These are phyloP conservation scores for Penicillium sp. DNA, from an alignment of 2,329 filamentous ascomycete genomes.

Conservation along the genomic window DNA sequence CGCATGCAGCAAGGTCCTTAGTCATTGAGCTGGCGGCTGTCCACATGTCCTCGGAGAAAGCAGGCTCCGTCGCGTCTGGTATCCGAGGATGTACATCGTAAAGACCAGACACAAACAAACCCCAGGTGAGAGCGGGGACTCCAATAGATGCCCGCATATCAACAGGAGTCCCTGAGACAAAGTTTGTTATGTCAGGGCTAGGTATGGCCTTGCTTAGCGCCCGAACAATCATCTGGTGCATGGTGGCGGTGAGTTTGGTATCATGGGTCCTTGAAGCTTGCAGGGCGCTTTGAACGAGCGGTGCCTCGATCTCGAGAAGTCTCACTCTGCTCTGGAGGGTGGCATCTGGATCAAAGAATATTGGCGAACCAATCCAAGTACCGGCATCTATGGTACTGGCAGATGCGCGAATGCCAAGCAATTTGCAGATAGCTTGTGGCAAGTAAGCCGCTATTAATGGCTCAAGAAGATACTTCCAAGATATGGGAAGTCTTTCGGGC, in stretches of 20 bases:
- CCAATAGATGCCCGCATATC: conserved; percentile 43
- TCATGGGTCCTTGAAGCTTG: conserved; percentile 31
- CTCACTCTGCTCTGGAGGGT: conserved; percentile 32
- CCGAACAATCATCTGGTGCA: conserved; percentile 44
- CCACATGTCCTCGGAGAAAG: conserved; percentile 39
- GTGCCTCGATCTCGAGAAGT: conserved; percentile 33
- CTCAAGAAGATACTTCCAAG: conserved; percentile 46
- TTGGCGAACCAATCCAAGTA: conserved; percentile 36
- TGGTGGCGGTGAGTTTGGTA: conserved; percentile 44
- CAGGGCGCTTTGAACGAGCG: conserved; percentile 30
- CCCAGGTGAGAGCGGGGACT: conserved; percentile 36
- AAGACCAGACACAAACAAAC: conserved; percentile 35
- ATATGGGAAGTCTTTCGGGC: conserved; percentile 42
- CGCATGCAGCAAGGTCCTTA: conserved; percentile 31
- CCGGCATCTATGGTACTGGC: conserved; percentile 27
- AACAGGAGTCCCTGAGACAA: conserved; percentile 42
- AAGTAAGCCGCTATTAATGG: conserved; percentile 42
- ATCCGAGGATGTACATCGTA: conserved; percentile 26
- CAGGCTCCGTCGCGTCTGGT: neutral
- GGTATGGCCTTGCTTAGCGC: conserved; percentile 37
- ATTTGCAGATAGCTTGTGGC: conserved; percentile 34
- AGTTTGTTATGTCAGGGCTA: conserved; percentile 26
- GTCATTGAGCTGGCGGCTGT: conserved; percentile 33
- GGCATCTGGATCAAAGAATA: conserved; percentile 26
- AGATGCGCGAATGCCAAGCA: conserved; percentile 36